Conservation (phyloP, 2,329 filamentous ascomycete species). For the Gremmenia infestans region DNA sequence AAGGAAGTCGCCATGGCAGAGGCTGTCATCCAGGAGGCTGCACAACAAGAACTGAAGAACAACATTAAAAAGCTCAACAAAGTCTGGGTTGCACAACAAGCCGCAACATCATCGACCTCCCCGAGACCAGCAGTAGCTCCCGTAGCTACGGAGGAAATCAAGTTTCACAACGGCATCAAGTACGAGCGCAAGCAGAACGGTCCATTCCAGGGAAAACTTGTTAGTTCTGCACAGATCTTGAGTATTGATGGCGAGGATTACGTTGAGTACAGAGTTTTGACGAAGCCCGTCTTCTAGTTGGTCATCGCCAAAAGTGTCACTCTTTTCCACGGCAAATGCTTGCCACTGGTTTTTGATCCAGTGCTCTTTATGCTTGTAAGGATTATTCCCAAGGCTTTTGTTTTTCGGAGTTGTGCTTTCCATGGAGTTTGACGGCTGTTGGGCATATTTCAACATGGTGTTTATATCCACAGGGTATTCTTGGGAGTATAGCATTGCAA, state of each 20-base stretch:
- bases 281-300: constrained; percentile 48
- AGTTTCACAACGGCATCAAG: constrained; percentile 54
- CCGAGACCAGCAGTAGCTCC: constrained; percentile 17
- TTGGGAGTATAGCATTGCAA: no score
- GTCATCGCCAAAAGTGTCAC: no score
- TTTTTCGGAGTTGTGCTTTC: no score
- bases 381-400: no score
- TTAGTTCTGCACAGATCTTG: constrained; percentile 56
- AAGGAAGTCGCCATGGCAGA: constrained; percentile 27
- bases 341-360: no score
- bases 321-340: no score
- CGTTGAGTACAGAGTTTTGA: constrained; percentile 61
- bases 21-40: constrained; percentile 21
- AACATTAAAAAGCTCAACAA: constrained; percentile 30
- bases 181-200: constrained; percentile 58
- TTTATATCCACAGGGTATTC: no score
- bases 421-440: no score
- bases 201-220: constrained; percentile 58
- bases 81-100: constrained; percentile 28
- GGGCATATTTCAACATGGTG: no score
- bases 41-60: constrained; percentile 26
- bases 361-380: no score
- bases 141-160: constrained; percentile 44
- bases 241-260: constrained; percentile 64
- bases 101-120: constrained; percentile 6